Evolutionary conservation across 2,329 filamentous ascomycete genomes (phyloP).

Genomic region (Pyricularia pennisetigena): DNA sequence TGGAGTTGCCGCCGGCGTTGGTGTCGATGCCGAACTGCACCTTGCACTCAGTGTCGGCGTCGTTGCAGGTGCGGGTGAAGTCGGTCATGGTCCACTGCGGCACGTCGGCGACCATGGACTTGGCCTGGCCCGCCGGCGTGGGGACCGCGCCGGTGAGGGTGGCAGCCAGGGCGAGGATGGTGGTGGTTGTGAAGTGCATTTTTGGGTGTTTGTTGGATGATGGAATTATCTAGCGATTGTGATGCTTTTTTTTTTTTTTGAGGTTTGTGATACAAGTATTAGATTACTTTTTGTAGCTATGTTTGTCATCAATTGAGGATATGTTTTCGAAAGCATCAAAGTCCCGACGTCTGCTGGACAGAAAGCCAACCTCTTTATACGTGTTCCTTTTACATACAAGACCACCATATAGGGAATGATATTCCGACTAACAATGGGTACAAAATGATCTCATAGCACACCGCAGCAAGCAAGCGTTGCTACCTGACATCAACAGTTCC

Average conservation of each 20-base stretch:
- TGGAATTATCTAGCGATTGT: background rate
- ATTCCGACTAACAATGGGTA: background rate
- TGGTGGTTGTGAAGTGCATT: slow-evolving; percentile 5
- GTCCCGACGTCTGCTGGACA: background rate
- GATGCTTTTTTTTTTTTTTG: too few relatives aligned
- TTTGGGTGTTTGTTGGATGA: background rate
- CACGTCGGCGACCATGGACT: slow-evolving; percentile 4
- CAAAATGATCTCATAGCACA: background rate
- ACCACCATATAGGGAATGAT: background rate
- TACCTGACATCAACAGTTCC: background rate
- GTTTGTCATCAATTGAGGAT: background rate
- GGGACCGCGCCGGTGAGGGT: slow-evolving; percentile 4
- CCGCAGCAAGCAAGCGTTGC: too few relatives aligned
- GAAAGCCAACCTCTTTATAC: background rate
- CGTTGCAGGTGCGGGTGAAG: slow-evolving; percentile 5
- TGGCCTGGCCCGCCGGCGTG: background rate
- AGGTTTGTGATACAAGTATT: background rate
- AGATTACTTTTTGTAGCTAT: background rate
- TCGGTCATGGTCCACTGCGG: slow-evolving; percentile 3
- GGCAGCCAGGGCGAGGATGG: slow-evolving; percentile 2
- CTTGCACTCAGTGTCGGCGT: slow-evolving; percentile 26
- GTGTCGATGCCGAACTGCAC: slow-evolving; percentile 34
- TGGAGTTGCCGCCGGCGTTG: slow-evolving; percentile 6
- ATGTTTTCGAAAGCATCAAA: background rate
- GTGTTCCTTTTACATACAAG: background rate